phyloP scores from a whole-genome alignment of 202 grass and related monocot genomes.

The Bolboschoenoplectus hybrid region DNA sequence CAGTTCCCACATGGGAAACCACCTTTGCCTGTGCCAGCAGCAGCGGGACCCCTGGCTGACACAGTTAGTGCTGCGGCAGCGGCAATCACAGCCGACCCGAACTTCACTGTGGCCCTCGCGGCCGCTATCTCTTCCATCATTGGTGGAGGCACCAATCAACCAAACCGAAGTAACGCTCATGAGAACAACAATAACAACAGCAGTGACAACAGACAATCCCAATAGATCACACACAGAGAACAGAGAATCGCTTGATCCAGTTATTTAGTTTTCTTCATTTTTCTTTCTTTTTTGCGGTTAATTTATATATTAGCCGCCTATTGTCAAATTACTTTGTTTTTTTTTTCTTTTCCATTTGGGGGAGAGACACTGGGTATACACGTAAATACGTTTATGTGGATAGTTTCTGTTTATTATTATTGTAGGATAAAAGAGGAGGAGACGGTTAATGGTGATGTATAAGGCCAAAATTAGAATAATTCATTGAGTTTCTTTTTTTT shows the following conservation, averaged over 20 bases:
- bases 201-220: constrained; percentile 45
- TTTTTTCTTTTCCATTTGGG: neutral
- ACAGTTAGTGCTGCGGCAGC: constrained; percentile 61
- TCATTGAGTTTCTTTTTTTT: constrained; percentile 8
- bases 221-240: constrained; percentile 15
- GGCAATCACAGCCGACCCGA: constrained; percentile 78
- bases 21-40: constrained; percentile 24
- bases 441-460: neutral
- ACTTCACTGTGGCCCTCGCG: constrained; percentile 82
- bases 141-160: constrained; percentile 42
- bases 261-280: constrained; percentile 23
- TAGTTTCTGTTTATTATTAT: constrained; percentile 29
- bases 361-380: constrained; percentile 13
- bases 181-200: constrained; percentile 34
- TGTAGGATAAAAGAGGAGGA: constrained; percentile 4
- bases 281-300: constrained; percentile 14
- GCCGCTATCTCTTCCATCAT: constrained; percentile 90
- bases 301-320: constrained; percentile 19
- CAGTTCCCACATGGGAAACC: constrained; percentile 52
- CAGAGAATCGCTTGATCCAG: neutral
- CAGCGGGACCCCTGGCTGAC: constrained; percentile 39
- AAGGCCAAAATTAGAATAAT: constrained; percentile 33
- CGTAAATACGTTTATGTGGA: constrained; percentile 31
- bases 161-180: constrained; percentile 34
- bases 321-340: constrained; percentile 31